A percentile compares a stretch with the other conserved stretches of the same genome.
Conservation (phyloP, 2,329 filamentous ascomycete species). For the Cytospora paraplurivora region DNA sequence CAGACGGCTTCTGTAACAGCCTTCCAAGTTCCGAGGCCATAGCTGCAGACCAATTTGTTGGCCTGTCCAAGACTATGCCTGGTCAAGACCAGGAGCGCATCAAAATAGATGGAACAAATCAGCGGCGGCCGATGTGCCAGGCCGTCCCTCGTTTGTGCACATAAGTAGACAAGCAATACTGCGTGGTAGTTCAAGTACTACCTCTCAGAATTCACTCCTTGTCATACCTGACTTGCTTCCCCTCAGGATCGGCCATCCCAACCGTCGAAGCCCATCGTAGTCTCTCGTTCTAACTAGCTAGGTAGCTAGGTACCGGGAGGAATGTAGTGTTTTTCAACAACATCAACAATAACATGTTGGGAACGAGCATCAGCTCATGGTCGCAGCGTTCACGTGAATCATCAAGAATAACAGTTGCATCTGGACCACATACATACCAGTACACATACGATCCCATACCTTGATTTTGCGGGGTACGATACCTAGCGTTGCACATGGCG, state of each 20-base stretch:
- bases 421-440: not conserved
- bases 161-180: too few relatives aligned
- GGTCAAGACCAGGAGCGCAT: constrained; percentile 8
- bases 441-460: not conserved
- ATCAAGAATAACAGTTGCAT: constrained; percentile 7
- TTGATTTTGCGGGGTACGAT: constrained; percentile 16
- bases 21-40: constrained; percentile 6
- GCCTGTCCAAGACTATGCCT: constrained; percentile 9
- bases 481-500: constrained; percentile 15
- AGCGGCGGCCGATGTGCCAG: constrained; percentile 4
- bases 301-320: too few relatives aligned
- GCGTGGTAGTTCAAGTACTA: too few relatives aligned
- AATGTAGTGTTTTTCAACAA: not conserved
- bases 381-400: not conserved
- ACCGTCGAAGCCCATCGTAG: not conserved
- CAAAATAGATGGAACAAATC: constrained; percentile 19
- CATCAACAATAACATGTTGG: not conserved
- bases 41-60: constrained; percentile 2
- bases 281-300: not conserved
- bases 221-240: not conserved
- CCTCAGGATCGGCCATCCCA: not conserved
- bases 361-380: not conserved
- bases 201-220: too few relatives aligned
- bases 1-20: constrained; percentile 21
- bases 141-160: not conserved